Percentiles rank a stretch among this genome's conserved stretches.
phyloP scores from a whole-genome alignment of 1,139 yeast species.

The Nematodospora anomalae region DNA sequence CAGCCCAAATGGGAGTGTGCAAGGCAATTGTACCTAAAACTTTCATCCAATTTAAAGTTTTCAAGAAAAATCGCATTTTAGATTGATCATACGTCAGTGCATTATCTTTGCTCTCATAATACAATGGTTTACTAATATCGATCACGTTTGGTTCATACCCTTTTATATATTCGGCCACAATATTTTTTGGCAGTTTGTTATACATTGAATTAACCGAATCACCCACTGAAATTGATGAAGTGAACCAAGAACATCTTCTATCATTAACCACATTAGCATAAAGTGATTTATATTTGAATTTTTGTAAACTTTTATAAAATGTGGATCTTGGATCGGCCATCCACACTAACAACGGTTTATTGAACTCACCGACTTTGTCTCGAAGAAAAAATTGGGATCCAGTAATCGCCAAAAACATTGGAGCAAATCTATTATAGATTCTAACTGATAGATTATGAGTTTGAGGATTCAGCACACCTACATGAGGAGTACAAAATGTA shows the following conservation, averaged over 20 bases:
- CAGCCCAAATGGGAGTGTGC: conserved; percentile 54
- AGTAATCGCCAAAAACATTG: conserved; percentile 64
- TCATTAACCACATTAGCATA: conserved; percentile 80
- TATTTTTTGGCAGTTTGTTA: conserved; percentile 38
- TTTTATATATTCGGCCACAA: conserved; percentile 44
- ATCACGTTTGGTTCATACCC: conserved; percentile 57
- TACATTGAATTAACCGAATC: conserved; percentile 61
- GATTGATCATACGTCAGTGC: conserved; percentile 5
- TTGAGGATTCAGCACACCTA: conserved; percentile 66
- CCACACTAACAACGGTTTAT: conserved; percentile 56
- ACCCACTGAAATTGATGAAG: conserved; percentile 62
- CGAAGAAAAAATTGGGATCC: conserved; percentile 69
- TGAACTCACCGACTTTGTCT: conserved; percentile 17
- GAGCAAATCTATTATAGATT: conserved; percentile 60
- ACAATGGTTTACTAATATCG: conserved; percentile 40
- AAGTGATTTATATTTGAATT: conserved; percentile 52
- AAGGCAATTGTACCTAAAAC: conserved; percentile 43
- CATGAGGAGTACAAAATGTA: conserved; percentile 81
- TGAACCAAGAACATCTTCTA: conserved; percentile 79
- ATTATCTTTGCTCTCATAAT: conserved; percentile 8
- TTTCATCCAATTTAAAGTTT: conserved; percentile 48
- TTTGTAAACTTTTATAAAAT: conserved; percentile 55
- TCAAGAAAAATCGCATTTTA: conserved; percentile 14
- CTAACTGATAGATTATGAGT: conserved; percentile 21
- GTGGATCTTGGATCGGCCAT: conserved; percentile 64